These are phyloP conservation scores for Lasiodiplodia sp. DNA, from an alignment of 2,329 filamentous ascomycete species.

Conservation along the genomic window DNA sequence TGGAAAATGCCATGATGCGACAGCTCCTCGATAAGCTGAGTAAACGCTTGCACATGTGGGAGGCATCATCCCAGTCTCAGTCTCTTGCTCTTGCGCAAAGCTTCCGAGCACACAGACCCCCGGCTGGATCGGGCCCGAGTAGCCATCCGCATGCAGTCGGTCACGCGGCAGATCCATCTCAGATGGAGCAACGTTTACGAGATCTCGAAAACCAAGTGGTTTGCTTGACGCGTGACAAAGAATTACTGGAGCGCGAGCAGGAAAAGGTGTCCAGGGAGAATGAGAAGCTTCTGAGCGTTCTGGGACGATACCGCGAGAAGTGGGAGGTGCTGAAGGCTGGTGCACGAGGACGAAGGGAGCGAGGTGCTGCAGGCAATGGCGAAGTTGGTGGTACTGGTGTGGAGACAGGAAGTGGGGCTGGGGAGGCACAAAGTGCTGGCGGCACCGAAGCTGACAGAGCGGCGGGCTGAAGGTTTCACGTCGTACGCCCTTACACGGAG, in stretches of 20 bases:
- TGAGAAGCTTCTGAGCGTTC: slow-evolving; percentile 63
- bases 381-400: slow-evolving; percentile 13
- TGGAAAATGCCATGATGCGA: slow-evolving; percentile 88
- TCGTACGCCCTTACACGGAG: not conserved
- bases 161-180: slow-evolving; percentile 20
- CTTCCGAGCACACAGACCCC: slow-evolving; percentile 51
- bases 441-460: slow-evolving; percentile 20
- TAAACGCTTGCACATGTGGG: slow-evolving; percentile 89
- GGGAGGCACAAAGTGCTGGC: slow-evolving; percentile 12
- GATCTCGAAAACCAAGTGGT: slow-evolving; percentile 73
- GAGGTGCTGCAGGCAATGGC: slow-evolving; percentile 18
- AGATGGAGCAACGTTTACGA: slow-evolving; percentile 29
- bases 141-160: slow-evolving; percentile 26
- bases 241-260: slow-evolving; percentile 66
- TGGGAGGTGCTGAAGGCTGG: slow-evolving; percentile 75
- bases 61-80: slow-evolving; percentile 87
- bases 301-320: slow-evolving; percentile 66
- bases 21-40: slow-evolving; percentile 85
- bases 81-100: slow-evolving; percentile 88
- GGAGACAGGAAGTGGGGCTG: slow-evolving; percentile 20
- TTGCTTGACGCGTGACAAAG: slow-evolving; percentile 65
- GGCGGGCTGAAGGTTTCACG: not conserved
- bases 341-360: slow-evolving; percentile 50
- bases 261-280: slow-evolving; percentile 69
- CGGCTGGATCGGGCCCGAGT: slow-evolving; percentile 33